Evolutionary conservation across 1,284 basidiomycete species (phyloP).

Genomic region (Tilletia indica): DNA sequence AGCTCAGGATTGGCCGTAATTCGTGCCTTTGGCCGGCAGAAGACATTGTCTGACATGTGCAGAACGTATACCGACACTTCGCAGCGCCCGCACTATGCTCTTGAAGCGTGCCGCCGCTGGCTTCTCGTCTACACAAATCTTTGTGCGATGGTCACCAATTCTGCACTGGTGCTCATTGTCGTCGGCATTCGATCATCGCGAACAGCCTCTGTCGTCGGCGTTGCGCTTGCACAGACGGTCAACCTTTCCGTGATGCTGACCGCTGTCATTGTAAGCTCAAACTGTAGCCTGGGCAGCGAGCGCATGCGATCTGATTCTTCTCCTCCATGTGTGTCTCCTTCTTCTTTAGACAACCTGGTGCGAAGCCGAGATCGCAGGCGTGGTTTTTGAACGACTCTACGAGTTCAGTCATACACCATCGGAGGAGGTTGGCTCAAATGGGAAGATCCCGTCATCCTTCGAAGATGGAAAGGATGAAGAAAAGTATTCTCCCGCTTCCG

Average conservation of each 20-base stretch:
- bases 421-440: conserved; percentile 21
- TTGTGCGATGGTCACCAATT: conserved; percentile 33
- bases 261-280: not conserved
- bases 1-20: conserved; percentile 39
- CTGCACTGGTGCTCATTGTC: conserved; percentile 34
- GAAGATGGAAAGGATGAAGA: not conserved
- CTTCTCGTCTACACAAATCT: conserved; percentile 40
- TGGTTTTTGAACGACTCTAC: conserved; percentile 54
- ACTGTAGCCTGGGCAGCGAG: too few relatives aligned
- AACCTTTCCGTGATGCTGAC: conserved; percentile 33
- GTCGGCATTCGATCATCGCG: conserved; percentile 35
- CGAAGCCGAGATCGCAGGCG: conserved; percentile 54
- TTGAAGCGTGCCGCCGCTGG: conserved; percentile 41
- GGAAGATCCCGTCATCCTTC: too few relatives aligned
- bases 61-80: conserved; percentile 24
- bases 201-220: conserved; percentile 46
- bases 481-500: not conserved
- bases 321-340: too few relatives aligned
- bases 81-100: conserved; percentile 36
- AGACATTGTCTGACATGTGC: conserved; percentile 30
- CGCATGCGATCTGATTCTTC: not conserved
- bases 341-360: conserved; percentile 41
- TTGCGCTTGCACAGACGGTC: conserved; percentile 51
- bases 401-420: conserved; percentile 43
- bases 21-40: conserved; percentile 33